These are phyloP conservation scores for Fusarium chlamydosporum DNA, from an alignment of 2,329 filamentous ascomycete genomes.

Conservation along the genomic window DNA sequence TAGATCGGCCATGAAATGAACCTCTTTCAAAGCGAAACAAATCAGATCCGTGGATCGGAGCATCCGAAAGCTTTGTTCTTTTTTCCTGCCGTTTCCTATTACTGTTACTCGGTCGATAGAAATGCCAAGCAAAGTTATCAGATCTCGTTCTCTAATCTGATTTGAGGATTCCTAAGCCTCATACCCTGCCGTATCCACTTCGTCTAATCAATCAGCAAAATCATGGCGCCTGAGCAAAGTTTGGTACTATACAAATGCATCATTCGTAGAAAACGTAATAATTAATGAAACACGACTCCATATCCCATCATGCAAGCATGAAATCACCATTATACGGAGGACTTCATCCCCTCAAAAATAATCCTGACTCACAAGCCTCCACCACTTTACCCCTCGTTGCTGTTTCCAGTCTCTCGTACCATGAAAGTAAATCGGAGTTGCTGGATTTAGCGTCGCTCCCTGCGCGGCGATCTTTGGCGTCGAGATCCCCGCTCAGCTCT, in stretches of 20 bases:
- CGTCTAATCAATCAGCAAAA: constrained; percentile 35
- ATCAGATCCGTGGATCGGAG: constrained; percentile 5
- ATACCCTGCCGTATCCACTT: constrained; percentile 23
- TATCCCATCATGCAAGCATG: constrained; percentile 19
- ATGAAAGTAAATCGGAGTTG: constrained; percentile 34
- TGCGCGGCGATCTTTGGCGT: constrained; percentile 43
- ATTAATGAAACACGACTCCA: constrained; percentile 34
- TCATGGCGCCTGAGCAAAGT: constrained; percentile 13
- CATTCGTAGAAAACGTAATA: constrained; percentile 32
- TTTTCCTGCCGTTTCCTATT: neutral
- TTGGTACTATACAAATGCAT: constrained; percentile 15
- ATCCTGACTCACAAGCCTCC: constrained; percentile 43
- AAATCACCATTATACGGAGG: neutral
- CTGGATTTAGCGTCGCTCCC: constrained; percentile 41
- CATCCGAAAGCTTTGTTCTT: constrained; percentile 8
- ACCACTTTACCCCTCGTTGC: constrained; percentile 30
- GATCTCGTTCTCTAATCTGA: constrained; percentile 40
- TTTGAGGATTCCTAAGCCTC: constrained; percentile 20
- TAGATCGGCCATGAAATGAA: constrained; percentile 2
- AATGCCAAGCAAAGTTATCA: constrained; percentile 51
- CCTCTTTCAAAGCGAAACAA: constrained; percentile 2
- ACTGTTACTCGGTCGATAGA: constrained; percentile 43
- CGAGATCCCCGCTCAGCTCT: constrained; percentile 32
- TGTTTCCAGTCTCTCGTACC: constrained; percentile 4
- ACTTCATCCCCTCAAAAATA: constrained; percentile 13